Percentiles rank a stretch among this genome's conserved stretches.
phyloP scores from a whole-genome alignment of 179 eudicot genomes.

The Silene coronaria region DNA sequence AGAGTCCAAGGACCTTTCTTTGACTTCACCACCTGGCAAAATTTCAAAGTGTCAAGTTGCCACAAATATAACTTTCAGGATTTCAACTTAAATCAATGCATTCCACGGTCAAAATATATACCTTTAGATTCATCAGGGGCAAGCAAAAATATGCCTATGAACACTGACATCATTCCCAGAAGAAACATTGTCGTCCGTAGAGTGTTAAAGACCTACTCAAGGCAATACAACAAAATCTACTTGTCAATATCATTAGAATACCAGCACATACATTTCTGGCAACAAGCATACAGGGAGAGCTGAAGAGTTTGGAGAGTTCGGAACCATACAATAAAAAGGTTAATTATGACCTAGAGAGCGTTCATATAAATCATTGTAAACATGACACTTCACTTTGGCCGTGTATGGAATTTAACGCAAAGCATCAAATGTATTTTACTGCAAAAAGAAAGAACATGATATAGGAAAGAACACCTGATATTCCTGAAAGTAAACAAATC shows the following conservation, averaged over 20 bases:
- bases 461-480: constrained; percentile 56
- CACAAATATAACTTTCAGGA: neutral
- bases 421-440: neutral
- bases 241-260: constrained; percentile 1
- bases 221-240: neutral
- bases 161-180: constrained; percentile 83
- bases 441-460: neutral
- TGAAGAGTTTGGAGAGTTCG: neutral
- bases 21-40: constrained; percentile 63
- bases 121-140: constrained; percentile 95
- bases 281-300: neutral
- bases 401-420: neutral
- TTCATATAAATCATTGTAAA: neutral
- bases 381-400: neutral
- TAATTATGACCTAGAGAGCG: neutral
- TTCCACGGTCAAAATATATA: constrained; percentile 19
- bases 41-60: constrained; percentile 6
- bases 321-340: neutral
- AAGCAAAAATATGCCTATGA: constrained; percentile 86
- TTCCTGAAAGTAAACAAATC: constrained; percentile 93
- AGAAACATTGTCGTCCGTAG: constrained; percentile 84
- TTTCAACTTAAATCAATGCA: neutral
- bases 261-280: neutral
- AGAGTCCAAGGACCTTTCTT: constrained; percentile 56
- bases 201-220: constrained; percentile 68